Evolutionary conservation across 805 yeast genomes (phyloP).

Genomic region (Monosporozyma aerobia): DNA sequence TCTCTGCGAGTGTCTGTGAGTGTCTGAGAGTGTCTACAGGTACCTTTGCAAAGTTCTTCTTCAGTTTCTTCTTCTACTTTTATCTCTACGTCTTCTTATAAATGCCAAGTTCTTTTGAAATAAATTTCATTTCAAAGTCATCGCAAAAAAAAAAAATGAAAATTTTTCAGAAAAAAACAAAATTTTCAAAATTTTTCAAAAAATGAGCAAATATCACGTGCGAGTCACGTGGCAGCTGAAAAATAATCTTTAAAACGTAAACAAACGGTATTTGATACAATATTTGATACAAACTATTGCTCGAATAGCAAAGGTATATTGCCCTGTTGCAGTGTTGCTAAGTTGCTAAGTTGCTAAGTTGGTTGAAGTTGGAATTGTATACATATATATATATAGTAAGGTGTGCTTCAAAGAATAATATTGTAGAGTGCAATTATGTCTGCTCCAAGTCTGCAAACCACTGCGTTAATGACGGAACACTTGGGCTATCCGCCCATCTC

Average conservation of each 20-base stretch:
- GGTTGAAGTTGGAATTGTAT: too few relatives aligned
- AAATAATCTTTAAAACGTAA: background rate
- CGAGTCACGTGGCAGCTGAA: background rate
- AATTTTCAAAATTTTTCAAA: background rate
- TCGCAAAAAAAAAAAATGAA: constrained; percentile 3
- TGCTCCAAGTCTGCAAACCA: constrained; percentile 32
- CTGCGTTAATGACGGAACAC: constrained; percentile 69
- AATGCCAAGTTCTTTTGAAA: background rate
- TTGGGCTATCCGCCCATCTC: constrained; percentile 77
- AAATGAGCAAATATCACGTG: background rate
- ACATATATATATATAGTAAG: too few relatives aligned
- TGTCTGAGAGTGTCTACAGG: background rate
- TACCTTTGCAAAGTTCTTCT: background rate
- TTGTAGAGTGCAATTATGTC: constrained; percentile 23
- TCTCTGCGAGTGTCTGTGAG: background rate
- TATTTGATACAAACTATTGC: background rate
- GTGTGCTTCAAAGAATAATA: too few relatives aligned
- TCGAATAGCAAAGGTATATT: background rate
- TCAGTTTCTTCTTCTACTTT: background rate
- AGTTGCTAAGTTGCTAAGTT: too few relatives aligned
- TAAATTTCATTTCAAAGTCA: background rate
- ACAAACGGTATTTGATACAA: background rate
- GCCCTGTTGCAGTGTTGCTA: too few relatives aligned
- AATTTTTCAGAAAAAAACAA: background rate
- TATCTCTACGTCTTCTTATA: too few relatives aligned